These are phyloP conservation scores for Arachnomyces sp. DNA, from an alignment of 2,329 filamentous ascomycete species.

Conservation along the genomic window DNA sequence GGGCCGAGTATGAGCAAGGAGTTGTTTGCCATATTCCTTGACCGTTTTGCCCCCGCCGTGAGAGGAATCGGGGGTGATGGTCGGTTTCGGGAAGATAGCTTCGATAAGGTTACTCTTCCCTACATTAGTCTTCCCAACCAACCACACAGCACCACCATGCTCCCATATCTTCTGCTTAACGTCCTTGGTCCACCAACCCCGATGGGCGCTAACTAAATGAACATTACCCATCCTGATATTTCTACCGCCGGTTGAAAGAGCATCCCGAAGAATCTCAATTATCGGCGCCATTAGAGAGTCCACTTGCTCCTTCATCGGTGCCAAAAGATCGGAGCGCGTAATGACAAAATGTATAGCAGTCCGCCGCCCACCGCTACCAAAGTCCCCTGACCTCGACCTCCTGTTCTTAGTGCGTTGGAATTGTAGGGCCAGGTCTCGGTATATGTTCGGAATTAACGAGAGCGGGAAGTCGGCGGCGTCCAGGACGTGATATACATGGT, in stretches of 20 bases:
- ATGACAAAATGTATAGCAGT: constrained; percentile 88
- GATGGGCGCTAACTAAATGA: constrained; percentile 73
- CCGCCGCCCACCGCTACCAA: constrained; percentile 57
- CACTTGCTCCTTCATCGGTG: constrained; percentile 73
- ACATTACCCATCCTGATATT: constrained; percentile 82
- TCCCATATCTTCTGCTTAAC: constrained; percentile 80
- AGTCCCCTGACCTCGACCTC: constrained; percentile 60
- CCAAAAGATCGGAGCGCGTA: constrained; percentile 77
- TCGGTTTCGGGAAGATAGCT: constrained; percentile 70
- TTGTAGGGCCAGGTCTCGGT: constrained; percentile 60
- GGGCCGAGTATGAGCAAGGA: no score
- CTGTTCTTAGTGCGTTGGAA: constrained; percentile 73
- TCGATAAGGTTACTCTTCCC: constrained; percentile 92
- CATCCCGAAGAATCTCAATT: constrained; percentile 64
- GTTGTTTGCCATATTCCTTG: no score
- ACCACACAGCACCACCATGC: constrained; percentile 80
- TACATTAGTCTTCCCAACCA: constrained; percentile 97
- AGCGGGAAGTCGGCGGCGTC: constrained; percentile 96
- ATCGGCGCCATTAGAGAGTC: constrained; percentile 81
- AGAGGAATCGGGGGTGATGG: constrained; percentile 24
- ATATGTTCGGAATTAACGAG: constrained; percentile 73
- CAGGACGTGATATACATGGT: constrained; percentile 90
- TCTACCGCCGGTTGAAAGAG: constrained; percentile 58
- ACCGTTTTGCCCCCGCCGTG: no score
- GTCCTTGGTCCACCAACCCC: constrained; percentile 82